Base-by-base conservation (phyloP, 805 yeast genomes). In the Lipomyces spencermartinsiae region DNA sequence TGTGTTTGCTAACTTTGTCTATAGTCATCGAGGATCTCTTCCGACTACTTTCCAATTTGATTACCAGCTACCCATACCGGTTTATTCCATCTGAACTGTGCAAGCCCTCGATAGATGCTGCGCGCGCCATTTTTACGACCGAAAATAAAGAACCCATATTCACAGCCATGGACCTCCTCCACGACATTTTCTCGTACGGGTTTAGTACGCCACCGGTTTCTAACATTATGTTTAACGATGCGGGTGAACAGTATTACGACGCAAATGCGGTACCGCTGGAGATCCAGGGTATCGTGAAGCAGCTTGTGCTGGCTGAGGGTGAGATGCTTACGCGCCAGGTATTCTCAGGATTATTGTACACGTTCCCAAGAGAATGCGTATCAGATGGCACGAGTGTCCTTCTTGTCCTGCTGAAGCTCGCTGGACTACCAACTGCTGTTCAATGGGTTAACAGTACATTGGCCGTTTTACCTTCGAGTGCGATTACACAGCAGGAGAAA, bases 161-260 rank as follows among this genome's bases (percentile, higher is more conserved):
- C 54, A 83, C 92, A 1, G 86, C 89, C 22, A 80, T 93, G 66
- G 93, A 92, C 75, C 92, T 86, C 77, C 78, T 93, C 73, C 89
- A 91, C 71, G 99, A 95, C 77, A 82, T 92, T 46, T 79, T 91
- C 29, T 86, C 93, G 6, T 93, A 96, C 94, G 97, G 97, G 0
- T 86, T 89, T 71, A 89, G 85, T 34, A 81, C 85, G 9, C 93
- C 97, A 1, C 97, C 97, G 4, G 83, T 91, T 22, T 89, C 97
- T 7, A 84, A 89, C 54, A 83, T 85, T 63, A 83, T 82, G n/a
- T 57, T 60, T 29, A 61, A 69, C 22, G 72, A 68, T 31, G 60
- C 61, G 6, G 63, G 53, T 8, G 70, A 61, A 25, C 39, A 35
- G 51, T 51, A 43, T 34, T 56, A 60, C 34, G 62, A 63, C 19